Percentiles rank a stretch among this genome's conserved stretches.
Conservation (phyloP, 1,284 basidiomycete species). For the Laetiporus sulphureus region DNA sequence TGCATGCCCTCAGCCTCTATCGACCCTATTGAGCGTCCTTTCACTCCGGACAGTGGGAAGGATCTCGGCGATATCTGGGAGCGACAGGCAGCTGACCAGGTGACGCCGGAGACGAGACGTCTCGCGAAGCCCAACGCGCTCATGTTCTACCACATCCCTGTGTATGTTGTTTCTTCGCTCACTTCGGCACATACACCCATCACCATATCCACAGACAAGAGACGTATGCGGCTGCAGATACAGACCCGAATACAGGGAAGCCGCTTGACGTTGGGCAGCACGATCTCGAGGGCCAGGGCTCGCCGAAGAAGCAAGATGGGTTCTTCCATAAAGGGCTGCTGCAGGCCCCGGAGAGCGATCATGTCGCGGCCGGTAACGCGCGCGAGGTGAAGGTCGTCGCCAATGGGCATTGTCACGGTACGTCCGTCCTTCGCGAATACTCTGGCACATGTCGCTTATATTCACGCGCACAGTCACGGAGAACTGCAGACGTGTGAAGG, state of each 20-base stretch:
- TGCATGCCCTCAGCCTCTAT: constrained; percentile 31
- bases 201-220: constrained; percentile 35
- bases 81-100: constrained; percentile 42
- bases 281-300: constrained; percentile 53
- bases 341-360: constrained; percentile 57
- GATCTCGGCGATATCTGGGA: constrained; percentile 65
- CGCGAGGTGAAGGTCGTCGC: constrained; percentile 77
- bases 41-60: constrained; percentile 63
- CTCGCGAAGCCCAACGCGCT: constrained; percentile 88
- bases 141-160: constrained; percentile 94
- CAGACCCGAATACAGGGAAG: constrained; percentile 45
- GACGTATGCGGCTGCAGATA: constrained; percentile 52
- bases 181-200: constrained; percentile 5
- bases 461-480: constrained; percentile 58
- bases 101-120: constrained; percentile 44
- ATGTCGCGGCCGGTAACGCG: constrained; percentile 39
- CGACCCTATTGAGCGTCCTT: constrained; percentile 71
- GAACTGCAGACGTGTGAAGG: constrained; percentile 78
- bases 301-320: constrained; percentile 66
- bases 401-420: constrained; percentile 86
- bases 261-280: constrained; percentile 62
- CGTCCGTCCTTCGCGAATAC: constrained; percentile 17
- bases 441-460: background rate
- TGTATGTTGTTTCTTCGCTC: constrained; percentile 45
- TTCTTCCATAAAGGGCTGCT: constrained; percentile 80